phyloP scores from a whole-genome alignment of 2,329 filamentous ascomycete species.

The Bipolaris bicolor region DNA sequence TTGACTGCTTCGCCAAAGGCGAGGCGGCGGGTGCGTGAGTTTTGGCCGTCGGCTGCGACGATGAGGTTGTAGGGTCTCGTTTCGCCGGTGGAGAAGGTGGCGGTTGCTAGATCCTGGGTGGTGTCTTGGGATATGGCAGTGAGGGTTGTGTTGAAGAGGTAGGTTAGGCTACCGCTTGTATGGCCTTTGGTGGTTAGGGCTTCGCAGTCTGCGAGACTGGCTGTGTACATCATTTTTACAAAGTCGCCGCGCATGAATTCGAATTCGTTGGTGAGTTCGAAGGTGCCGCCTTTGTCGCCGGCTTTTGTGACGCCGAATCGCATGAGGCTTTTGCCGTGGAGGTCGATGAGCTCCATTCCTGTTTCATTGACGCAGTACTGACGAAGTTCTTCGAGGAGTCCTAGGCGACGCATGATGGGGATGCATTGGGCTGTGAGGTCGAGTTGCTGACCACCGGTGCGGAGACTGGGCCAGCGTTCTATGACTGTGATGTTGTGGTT shows the following conservation, averaged over 20 bases:
- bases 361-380: slow-evolving; percentile 45
- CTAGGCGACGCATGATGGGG: slow-evolving; percentile 50
- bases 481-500: slow-evolving; percentile 50
- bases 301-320: slow-evolving; percentile 43
- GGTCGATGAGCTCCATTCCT: slow-evolving; percentile 48
- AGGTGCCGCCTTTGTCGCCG: slow-evolving; percentile 44
- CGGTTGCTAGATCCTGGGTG: slow-evolving; percentile 13
- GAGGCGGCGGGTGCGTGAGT: slow-evolving; percentile 28
- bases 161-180: slow-evolving; percentile 12
- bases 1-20: slow-evolving; percentile 26
- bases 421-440: slow-evolving; percentile 54
- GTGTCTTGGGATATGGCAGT: slow-evolving; percentile 20
- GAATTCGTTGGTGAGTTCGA: slow-evolving; percentile 32
- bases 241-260: slow-evolving; percentile 43
- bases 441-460: slow-evolving; percentile 54
- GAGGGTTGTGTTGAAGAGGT: slow-evolving; percentile 23
- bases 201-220: slow-evolving; percentile 17
- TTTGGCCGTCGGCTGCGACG: slow-evolving; percentile 36
- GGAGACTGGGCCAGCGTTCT: slow-evolving; percentile 52
- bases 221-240: slow-evolving; percentile 41
- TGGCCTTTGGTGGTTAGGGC: slow-evolving; percentile 21
- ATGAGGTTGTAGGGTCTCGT: slow-evolving; percentile 32
- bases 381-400: slow-evolving; percentile 46
- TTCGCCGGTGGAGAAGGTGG: slow-evolving; percentile 26
- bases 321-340: slow-evolving; percentile 23